Conservation (phyloP, 192 early-diverging fungal genomes). For the Allomyces javanicus region DNA sequence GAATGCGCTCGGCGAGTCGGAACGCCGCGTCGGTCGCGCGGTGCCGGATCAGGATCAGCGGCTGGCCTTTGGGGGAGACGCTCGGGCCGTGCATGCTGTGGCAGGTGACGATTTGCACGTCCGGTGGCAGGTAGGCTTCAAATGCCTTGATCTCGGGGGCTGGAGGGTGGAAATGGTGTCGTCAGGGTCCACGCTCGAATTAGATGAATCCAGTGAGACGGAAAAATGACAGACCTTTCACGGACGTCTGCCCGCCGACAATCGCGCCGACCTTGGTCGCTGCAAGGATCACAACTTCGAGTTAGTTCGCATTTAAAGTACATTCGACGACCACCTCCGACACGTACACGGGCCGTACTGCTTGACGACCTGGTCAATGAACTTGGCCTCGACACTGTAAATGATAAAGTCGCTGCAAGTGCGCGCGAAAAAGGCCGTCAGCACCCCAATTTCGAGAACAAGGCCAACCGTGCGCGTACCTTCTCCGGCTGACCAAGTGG, state of each 20-base stretch:
- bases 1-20: conserved; percentile 33
- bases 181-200: too few species aligned
- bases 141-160: conserved; percentile 83
- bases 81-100: conserved; percentile 93
- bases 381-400: conserved; percentile 85
- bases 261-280: conserved; percentile 75
- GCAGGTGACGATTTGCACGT: conserved; percentile 86
- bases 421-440: conserved; percentile 55
- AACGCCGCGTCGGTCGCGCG: conserved; percentile 39
- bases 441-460: conserved; percentile 12
- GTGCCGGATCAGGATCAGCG: conserved; percentile 64
- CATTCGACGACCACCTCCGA: neutral
- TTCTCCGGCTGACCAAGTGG: conserved; percentile 1
- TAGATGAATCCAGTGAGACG: too few species aligned
- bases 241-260: conserved; percentile 56
- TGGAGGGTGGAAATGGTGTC: neutral
- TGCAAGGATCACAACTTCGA: conserved; percentile 5
- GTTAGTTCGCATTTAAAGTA: neutral
- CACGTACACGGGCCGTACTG: conserved; percentile 60
- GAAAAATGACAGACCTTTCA: neutral
- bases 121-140: conserved; percentile 59
- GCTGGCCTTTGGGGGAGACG: conserved; percentile 61
- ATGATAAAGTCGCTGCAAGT: conserved; percentile 62
- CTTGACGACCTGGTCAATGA: conserved; percentile 56
- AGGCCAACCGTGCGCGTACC: neutral